These are phyloP conservation scores for Phyllosticta citribraziliensis DNA, from an alignment of 2,329 filamentous ascomycete species.

Conservation along the genomic window DNA sequence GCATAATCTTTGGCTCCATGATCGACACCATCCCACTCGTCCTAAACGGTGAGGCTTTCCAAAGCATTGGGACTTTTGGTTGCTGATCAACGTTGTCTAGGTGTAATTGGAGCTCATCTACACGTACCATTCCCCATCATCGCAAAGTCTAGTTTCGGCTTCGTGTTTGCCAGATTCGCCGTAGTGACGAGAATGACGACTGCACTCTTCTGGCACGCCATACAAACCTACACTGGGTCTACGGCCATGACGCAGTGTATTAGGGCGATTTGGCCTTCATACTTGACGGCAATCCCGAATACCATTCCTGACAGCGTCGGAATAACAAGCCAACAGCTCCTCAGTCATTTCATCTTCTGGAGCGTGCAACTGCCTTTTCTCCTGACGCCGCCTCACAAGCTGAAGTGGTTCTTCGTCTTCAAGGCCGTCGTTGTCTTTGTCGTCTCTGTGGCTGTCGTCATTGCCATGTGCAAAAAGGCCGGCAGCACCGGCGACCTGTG, in stretches of 20 bases:
- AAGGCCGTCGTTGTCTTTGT: constrained; percentile 12
- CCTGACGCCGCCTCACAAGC: constrained; percentile 18
- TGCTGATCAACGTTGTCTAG: background rate
- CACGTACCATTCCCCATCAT: background rate
- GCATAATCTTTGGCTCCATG: constrained; percentile 23
- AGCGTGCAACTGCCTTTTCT: constrained; percentile 19
- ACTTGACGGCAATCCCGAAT: constrained; percentile 31
- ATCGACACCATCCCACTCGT: constrained; percentile 18
- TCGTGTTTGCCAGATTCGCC: background rate
- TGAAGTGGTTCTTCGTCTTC: constrained; percentile 15
- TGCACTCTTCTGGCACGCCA: constrained; percentile 3
- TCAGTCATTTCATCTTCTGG: constrained; percentile 21
- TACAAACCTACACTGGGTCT: constrained; percentile 10
- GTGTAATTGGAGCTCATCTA: background rate
- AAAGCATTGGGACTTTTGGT: background rate
- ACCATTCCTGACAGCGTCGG: constrained; percentile 34
- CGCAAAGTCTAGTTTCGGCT: background rate
- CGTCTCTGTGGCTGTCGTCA: constrained; percentile 14
- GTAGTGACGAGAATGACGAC: background rate
- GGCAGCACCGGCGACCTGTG: constrained; percentile 17
- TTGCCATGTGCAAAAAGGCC: constrained; percentile 16
- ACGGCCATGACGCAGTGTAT: constrained; percentile 18
- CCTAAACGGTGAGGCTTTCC: constrained; percentile 14
- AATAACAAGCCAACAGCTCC: constrained; percentile 25
- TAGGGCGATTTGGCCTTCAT: constrained; percentile 30